Base-by-base conservation (phyloP, 2,329 filamentous ascomycete genomes). In the Calonectria ilicicola region DNA sequence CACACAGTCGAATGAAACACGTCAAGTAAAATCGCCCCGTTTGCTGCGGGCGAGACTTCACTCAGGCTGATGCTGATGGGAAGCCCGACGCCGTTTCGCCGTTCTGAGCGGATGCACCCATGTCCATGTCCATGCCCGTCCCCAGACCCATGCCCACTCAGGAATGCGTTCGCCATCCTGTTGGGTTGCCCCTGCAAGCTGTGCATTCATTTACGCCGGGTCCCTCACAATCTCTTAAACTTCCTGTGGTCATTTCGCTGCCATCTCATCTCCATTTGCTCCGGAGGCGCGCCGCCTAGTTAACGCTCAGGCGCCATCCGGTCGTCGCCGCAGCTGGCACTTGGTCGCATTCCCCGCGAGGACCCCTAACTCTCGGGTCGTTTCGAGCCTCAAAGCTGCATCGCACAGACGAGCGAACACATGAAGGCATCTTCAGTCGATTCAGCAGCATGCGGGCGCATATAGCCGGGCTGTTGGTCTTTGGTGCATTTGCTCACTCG, bases 401-500 rank as follows among this genome's bases (percentile, higher is more conserved):
- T 40, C 26, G 53, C 53, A 60, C 53, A n/a, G 53, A 60, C 51
- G 42, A 38, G 47, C 49, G 42, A 38, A 58, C 51, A 62, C 51
- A 70, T 66, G 68, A 66, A 26, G 49, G 5, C 38, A 32, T 56
- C 26, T 23, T 32, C 58, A 15, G 44, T 67, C 46, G 40, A 49
- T 65, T 60, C 70, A 76, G 72, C 70, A 76, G 72, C 65, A 80
- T 80, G 77, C 72, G 60, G 67, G 51, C 56, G 69, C 78, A 75
- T 65, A 49, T 38, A 23, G 65, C 70, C 60, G 75, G 63, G 65
- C 72, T 79, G 58, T 67, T 80, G 69, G 68, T 67, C 26, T 32
- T 67, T 65, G 72, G 75, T 68, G 72, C 75, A n/a, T 70, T 75
- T 35, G 69, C 68, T 49, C 71, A 66, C 17, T 72, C 75, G 15